Percentiles rank a stretch among this genome's conserved stretches.
Conservation (phyloP, 2,329 filamentous ascomycete genomes). For the Epicoccum sorghinum region DNA sequence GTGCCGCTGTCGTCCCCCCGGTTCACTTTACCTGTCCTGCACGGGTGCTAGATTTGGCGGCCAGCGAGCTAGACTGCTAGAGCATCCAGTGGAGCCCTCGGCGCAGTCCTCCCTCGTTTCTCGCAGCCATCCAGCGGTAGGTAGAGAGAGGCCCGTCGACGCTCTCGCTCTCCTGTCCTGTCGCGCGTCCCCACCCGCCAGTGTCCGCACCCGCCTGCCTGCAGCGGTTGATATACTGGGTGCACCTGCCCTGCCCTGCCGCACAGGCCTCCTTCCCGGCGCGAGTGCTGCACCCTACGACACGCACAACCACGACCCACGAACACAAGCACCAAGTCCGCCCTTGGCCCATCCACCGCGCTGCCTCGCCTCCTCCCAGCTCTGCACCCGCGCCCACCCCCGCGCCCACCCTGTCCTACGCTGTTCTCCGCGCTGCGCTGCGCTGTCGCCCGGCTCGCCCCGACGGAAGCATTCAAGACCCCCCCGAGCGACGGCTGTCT, state of each 20-base stretch:
- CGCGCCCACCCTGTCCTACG: conserved; percentile 3
- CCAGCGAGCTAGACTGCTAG: not conserved
- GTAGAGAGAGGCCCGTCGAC: no score
- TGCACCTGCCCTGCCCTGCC: no score
- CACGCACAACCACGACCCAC: no score
- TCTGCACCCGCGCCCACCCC: conserved; percentile 1
- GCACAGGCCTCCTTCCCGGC: no score
- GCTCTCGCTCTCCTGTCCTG: no score
- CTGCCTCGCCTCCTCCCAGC: not conserved
- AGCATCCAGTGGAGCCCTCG: not conserved
- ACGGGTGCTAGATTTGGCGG: conserved; percentile 2
- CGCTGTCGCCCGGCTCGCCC: conserved; percentile 19
- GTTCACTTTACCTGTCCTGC: not conserved
- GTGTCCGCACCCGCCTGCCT: no score
- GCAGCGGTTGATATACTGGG: no score
- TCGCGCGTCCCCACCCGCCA: no score
- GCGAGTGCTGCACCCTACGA: no score
- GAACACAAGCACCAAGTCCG: no score
- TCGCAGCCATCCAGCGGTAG: not conserved
- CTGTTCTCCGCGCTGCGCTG: not conserved
- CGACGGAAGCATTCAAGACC: conserved; percentile 32
- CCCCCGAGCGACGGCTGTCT: conserved; percentile 12
- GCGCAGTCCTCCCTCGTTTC: not conserved
- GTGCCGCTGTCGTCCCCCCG: conserved; percentile 10
- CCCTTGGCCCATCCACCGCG: not conserved